Conservation (phyloP, 768 basidiomycete species). For the Termitomyces sp. region DNA sequence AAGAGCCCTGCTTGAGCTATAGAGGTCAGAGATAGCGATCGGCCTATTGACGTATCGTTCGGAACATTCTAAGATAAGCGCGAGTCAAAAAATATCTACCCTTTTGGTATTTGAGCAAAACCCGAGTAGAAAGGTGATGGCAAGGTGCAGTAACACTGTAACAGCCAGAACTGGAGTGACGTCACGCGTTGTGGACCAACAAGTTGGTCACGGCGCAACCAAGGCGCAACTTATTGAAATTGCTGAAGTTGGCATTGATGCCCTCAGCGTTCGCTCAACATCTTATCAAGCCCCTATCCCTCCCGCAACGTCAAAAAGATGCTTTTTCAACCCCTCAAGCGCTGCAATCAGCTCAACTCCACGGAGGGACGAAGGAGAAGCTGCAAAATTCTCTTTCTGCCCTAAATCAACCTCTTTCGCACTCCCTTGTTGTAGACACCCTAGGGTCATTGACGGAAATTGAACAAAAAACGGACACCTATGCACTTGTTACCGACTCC, state of each 20-base stretch:
- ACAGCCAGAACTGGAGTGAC: constrained; percentile 15
- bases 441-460: constrained; percentile 25
- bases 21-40: too few species aligned
- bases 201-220: not conserved
- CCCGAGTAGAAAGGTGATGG: too few species aligned
- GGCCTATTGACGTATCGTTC: too few species aligned
- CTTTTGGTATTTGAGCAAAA: too few species aligned
- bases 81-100: too few species aligned
- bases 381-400: constrained; percentile 37
- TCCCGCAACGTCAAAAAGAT: constrained; percentile 22
- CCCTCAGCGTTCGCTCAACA: constrained; percentile 38
- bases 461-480: constrained; percentile 15
- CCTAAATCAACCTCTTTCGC: constrained; percentile 25
- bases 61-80: too few species aligned
- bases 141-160: too few species aligned
- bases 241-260: constrained; percentile 14
- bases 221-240: too few species aligned
- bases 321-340: not conserved
- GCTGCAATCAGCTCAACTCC: not conserved
- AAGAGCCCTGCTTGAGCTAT: too few species aligned
- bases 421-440: constrained; percentile 20
- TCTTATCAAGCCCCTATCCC: constrained; percentile 29
- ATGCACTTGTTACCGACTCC: constrained; percentile 13
- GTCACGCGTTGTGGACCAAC: constrained; percentile 16
- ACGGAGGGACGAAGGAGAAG: constrained; percentile 22